Conservation (phyloP, 208 protist genomes). For the Endotrypanum monterogeii region DNA sequence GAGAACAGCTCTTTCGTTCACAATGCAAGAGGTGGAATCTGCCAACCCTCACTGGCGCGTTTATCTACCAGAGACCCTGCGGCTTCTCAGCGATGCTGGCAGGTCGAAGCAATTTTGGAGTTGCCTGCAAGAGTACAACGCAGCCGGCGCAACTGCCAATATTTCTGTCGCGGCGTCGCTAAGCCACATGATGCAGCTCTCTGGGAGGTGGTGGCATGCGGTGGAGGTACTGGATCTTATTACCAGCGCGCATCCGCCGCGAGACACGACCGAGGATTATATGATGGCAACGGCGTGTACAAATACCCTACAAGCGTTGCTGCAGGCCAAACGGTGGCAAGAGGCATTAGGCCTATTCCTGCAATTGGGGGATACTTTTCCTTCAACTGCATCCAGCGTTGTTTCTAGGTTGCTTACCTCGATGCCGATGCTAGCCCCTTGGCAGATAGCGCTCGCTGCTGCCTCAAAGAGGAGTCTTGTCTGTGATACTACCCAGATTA, state of each 20-base stretch:
- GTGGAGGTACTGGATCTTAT: conserved; percentile 76
- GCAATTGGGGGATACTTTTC: conserved; percentile 32
- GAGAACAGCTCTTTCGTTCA: conserved; percentile 45
- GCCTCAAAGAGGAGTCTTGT: conserved; percentile 1
- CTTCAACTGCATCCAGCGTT: conserved; percentile 27
- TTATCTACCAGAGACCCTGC: conserved; percentile 50
- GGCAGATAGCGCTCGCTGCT: conserved; percentile 36
- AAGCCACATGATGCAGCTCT: conserved; percentile 46
- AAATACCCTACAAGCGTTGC: conserved; percentile 54
- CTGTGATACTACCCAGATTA: not conserved
- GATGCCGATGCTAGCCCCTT: conserved; percentile 53
- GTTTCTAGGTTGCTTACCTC: conserved; percentile 43
- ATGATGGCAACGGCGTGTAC: conserved; percentile 59
- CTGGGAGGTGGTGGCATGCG: conserved; percentile 62
- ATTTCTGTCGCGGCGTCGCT: conserved; percentile 64
- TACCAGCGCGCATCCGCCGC: conserved; percentile 33
- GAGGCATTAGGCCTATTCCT: conserved; percentile 53
- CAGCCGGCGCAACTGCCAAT: conserved; percentile 17
- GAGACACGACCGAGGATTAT: conserved; percentile 37
- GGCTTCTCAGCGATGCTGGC: conserved; percentile 84
- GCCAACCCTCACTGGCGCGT: conserved; percentile 50
- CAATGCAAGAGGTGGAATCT: conserved; percentile 26
- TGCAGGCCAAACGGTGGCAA: conserved; percentile 57
- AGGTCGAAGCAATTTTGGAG: conserved; percentile 44
- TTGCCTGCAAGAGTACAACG: conserved; percentile 54